Evolutionary conservation across 768 basidiomycete genomes (phyloP), one percentile per base, ranked within the genome.

Genomic region (Omphalotus guepiniiformis): DNA sequence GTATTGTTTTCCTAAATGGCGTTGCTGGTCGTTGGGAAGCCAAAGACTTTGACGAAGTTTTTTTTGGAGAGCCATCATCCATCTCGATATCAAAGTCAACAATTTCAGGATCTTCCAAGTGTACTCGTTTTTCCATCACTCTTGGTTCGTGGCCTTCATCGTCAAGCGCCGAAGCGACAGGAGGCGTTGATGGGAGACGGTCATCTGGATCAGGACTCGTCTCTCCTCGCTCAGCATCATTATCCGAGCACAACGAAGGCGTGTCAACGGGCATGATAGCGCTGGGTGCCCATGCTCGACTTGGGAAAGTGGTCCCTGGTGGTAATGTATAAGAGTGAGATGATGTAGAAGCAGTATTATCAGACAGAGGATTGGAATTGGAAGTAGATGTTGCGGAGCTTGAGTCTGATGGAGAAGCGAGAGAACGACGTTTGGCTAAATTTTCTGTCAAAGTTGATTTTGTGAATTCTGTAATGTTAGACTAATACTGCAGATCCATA

Each of bases 181-280:
- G 55, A 27, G 54, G 52, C 3, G 49, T 50, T 13, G 50, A 48
- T 16, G 53, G 53, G 19, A 47, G 50, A 19, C 21, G 29, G 26
- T 45, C 48, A 37, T 53, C 49, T 11, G 36, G 19, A 32, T 47
- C 57, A 48, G 50, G 52, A 29, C 49, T 22, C 42, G 49, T 69
- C 41, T 69, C 71, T 1, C 63, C 67, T 28, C 76, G 75, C 13
- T 75, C 75, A 41, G 66, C 65, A 30, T 82, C 84, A 48, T 85
- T 83, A 58, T 89, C 87, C 3, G 87, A 88, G 55, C 79, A 84
- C 13, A 89, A 67, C 0, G 85, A 88, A 0, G 87, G 87, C 0
- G 87, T 89, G 1, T 36, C 39, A 27, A 39, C 39, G n/a, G 72
- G 68, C 16, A 71, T 54, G 47, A 60, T 49, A 25, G 64, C 59